Base-by-base conservation (phyloP, 73 alveolate genomes). In the Paraurostyla sp. region DNA sequence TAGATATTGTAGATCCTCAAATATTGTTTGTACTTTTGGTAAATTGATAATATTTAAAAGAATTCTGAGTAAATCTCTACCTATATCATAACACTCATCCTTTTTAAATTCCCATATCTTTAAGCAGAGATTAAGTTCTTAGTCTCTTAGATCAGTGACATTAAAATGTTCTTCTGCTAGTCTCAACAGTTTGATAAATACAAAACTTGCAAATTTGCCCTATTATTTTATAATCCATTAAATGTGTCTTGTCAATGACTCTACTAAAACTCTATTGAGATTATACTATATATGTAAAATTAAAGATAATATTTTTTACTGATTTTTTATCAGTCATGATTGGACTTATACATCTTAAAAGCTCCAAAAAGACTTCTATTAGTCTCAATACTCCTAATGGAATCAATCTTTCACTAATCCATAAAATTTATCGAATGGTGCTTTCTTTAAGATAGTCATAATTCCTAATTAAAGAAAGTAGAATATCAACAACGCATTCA, bases 51-150 rank as follows among this genome's bases (percentile, higher is more conserved):
- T n/a, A 51, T 54, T 52, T 13, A 52, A 22, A 32, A 78, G 27
- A 0, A 78, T 48, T 36, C 89, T 49, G 46, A 78, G 49, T 11
- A 78, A 54, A 1, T 78, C 89, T 32, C 78, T 78, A 42, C 89
- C 89, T 51, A 49, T 51, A 9, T 29, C 54, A 54, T n/a, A 78
- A 60, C 76, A 78, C 32, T 78, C 76, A 7, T 78, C 63, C 25
- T 78, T 51, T 23, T 78, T 78, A 0, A 3, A 4, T 36, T 78
- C 51, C 89, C 89, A 78, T 52, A 78, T 78, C 45, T 51, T 54
- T 27, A 78, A 32, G 30, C 89, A 78, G 2, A 78, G 62, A 1
- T 29, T 36, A 0, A 78, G 7, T 52, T 78, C 89, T 33, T 52
- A 2, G 20, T 29, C 76, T 36, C 78, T 78, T 38, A 51, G 33